Evolutionary conservation across 371 early-diverging fungal species (phyloP), one percentile per base, ranked within the genome.

Genomic region (Gilbertella persicaria): DNA sequence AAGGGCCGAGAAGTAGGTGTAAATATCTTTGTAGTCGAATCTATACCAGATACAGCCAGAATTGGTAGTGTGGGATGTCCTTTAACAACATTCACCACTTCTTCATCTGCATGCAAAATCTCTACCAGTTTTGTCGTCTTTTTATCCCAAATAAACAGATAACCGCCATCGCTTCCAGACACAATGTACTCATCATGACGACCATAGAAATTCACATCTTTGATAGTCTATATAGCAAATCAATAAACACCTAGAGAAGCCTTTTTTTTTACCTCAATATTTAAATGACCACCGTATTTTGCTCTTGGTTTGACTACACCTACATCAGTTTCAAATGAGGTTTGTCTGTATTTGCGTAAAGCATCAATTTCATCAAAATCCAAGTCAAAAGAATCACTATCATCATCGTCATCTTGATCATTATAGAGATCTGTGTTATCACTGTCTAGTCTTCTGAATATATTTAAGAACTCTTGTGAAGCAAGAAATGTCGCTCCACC

Each of bases 161-260:
- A 71, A 2, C 93, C 91, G 56, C 89, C 91, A 54, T 94, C 94
- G 1, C 87, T 86, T 0, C 94, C 94, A 2, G 88, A 88, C 30
- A 87, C 79, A 25, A 94, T 67, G 49, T 86, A 91, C 49, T 81
- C 81, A 50, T 84, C 86, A 33, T 81, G 62, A 0, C 72, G 70
- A 0, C 90, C 90, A 59, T 81, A 83, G 65, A 91, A 91, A 53
- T 84, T 87, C 20, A 87, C 89, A 46, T 92, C 93, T 64, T 94
- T 94, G 39, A 88, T 67, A 0, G 90, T 90, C 68, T 85, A 66
- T 4, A 64, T 33, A 53, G 53, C 33, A 30, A 45, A 17, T 44
- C 6, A 51, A 42, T n/a, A n/a, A n/a, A n/a, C n/a, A n/a, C n/a
- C n/a, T n/a, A n/a, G n/a, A n/a, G n/a, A n/a, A n/a, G 23, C 2